phyloP scores from a whole-genome alignment of 805 yeast genomes.

The Candida chilensis region DNA sequence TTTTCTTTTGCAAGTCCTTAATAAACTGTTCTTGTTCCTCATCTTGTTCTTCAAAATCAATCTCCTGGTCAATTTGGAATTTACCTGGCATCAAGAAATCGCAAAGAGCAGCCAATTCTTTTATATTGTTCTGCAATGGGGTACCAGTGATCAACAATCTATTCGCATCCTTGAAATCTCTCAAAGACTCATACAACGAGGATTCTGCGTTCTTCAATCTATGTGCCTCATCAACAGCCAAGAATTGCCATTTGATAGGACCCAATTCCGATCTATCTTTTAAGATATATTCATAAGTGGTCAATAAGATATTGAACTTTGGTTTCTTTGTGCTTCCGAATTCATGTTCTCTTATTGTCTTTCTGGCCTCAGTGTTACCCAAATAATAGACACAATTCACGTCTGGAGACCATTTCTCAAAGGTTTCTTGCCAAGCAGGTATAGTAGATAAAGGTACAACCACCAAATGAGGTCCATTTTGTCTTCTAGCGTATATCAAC shows the following conservation, averaged over 20 bases:
- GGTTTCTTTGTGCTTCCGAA: constrained; percentile 58
- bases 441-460: constrained; percentile 95
- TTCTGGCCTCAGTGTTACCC: constrained; percentile 86
- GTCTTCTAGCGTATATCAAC: constrained; percentile 91
- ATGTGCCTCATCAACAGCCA: constrained; percentile 99
- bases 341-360: constrained; percentile 76
- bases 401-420: constrained; percentile 97
- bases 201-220: constrained; percentile 90
- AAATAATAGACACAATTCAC: constrained; percentile 85
- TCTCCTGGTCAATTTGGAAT: constrained; percentile 84
- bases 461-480: constrained; percentile 93
- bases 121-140: constrained; percentile 91
- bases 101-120: constrained; percentile 90
- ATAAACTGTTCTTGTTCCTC: constrained; percentile 84
- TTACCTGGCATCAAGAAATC: constrained; percentile 96
- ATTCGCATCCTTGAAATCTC: constrained; percentile 74
- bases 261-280: constrained; percentile 83
- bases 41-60: constrained; percentile 87
- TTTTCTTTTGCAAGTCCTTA: constrained; percentile 70
- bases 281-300: constrained; percentile 93
- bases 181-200: constrained; percentile 82
- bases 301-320: constrained; percentile 84
- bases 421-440: constrained; percentile 99
- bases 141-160: constrained; percentile 94
- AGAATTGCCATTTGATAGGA: constrained; percentile 82